phyloP scores from a whole-genome alignment of 2,329 filamentous ascomycete genomes.

The Thelonectria discophora region DNA sequence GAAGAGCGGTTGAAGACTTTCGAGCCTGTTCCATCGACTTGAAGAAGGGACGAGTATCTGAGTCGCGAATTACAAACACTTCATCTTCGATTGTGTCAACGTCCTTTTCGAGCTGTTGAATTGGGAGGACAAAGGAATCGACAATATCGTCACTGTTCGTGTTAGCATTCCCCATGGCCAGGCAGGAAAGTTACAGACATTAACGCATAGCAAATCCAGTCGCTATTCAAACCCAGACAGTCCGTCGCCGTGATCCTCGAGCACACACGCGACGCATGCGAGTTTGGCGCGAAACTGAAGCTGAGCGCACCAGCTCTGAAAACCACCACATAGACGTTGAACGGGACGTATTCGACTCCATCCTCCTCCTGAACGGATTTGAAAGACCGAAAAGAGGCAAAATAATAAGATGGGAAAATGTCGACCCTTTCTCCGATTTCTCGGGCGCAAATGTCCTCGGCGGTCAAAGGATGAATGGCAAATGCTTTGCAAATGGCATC shows the following conservation, averaged over 20 bases:
- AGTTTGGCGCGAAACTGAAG: constrained; percentile 89
- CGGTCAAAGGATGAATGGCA: constrained; percentile 91
- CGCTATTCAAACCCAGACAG: constrained; percentile 90
- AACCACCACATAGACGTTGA: constrained; percentile 96
- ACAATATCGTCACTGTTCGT: constrained; percentile 86
- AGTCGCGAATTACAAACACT: constrained; percentile 89
- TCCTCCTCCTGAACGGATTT: constrained; percentile 78
- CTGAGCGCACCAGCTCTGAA: constrained; percentile 94
- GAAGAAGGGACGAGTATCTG: constrained; percentile 88
- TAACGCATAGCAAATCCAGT: constrained; percentile 99
- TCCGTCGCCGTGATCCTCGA: constrained; percentile 95
- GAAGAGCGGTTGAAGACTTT: constrained; percentile 92
- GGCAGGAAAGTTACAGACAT: constrained; percentile 65
- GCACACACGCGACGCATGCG: constrained; percentile 87
- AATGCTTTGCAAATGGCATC: constrained; percentile 91
- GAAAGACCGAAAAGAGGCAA: constrained; percentile 96
- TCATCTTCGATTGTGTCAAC: constrained; percentile 95
- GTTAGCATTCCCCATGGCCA: constrained; percentile 35
- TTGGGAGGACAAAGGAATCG: constrained; percentile 93
- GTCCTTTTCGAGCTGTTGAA: constrained; percentile 84
- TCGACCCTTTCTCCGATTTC: constrained; percentile 98
- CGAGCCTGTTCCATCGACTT: constrained; percentile 88
- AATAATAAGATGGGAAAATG: constrained; percentile 96
- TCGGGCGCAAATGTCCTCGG: constrained; percentile 94
- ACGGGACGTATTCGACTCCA: constrained; percentile 86